Conservation (phyloP, 352 stramenopile species). For the Phytophthora gonapodyides region DNA sequence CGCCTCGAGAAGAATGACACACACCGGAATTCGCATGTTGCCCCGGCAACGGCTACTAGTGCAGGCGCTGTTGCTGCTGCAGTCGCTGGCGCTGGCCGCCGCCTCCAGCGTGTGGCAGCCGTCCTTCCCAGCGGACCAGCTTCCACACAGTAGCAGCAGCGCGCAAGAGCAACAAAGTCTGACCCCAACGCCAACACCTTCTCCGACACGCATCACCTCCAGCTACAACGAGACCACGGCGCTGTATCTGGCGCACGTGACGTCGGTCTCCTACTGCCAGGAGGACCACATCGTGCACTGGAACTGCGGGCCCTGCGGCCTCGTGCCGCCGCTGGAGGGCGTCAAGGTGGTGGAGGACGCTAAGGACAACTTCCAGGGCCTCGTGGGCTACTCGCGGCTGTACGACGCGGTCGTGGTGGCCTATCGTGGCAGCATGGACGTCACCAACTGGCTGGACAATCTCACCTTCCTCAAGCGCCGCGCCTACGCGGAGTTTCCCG, state of each 20-base stretch:
- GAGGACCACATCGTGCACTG: conserved; percentile 67
- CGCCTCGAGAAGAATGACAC: conserved; percentile 14
- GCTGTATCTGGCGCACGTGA: conserved; percentile 77
- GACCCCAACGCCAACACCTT: background rate
- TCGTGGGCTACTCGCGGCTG: conserved; percentile 68
- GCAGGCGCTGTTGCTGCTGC: conserved; percentile 26
- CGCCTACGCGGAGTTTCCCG: conserved; percentile 62
- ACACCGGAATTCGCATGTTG: conserved; percentile 10
- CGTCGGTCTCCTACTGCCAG: conserved; percentile 79
- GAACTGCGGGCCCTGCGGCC: conserved; percentile 70
- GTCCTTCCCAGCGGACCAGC: conserved; percentile 19
- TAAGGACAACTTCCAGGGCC: conserved; percentile 78
- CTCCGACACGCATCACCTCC: conserved; percentile 6
- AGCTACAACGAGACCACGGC: conserved; percentile 72
- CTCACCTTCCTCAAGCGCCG: conserved; percentile 81
- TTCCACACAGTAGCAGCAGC: conserved; percentile 4
- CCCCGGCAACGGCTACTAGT: conserved; percentile 7
- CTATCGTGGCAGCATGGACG: conserved; percentile 84
- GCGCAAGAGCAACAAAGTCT: background rate
- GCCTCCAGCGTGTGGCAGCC: conserved; percentile 25
- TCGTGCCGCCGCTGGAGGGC: conserved; percentile 55
- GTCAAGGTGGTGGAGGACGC: conserved; percentile 68
- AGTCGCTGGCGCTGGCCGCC: conserved; percentile 3
- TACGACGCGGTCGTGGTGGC: conserved; percentile 68
- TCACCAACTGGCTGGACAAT: conserved; percentile 87